phyloP scores from a whole-genome alignment of 176 grass and related monocot species.

The Zoysia pacifica region DNA sequence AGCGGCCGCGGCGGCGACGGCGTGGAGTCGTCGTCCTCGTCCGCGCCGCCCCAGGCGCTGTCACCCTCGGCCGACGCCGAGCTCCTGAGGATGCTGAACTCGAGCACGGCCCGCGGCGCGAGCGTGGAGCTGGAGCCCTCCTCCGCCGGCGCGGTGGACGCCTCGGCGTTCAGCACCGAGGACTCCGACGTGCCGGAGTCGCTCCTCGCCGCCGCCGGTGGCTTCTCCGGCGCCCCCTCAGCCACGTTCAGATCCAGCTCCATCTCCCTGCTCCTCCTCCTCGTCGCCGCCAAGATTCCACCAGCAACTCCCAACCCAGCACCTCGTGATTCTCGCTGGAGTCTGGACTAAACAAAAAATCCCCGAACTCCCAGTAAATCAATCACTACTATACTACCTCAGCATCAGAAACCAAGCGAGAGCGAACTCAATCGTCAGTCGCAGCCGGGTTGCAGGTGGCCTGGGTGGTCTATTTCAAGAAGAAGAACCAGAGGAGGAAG shows the following conservation, averaged over 20 bases:
- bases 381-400: neutral
- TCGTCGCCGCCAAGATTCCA: neutral
- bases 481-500: slow-evolving; percentile 96
- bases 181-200: slow-evolving; percentile 77
- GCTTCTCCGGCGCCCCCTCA: slow-evolving; percentile 44
- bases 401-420: neutral
- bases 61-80: slow-evolving; percentile 42
- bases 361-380: neutral
- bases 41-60: slow-evolving; percentile 34
- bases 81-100: slow-evolving; percentile 67
- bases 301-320: neutral
- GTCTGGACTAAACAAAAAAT: neutral
- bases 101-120: slow-evolving; percentile 38
- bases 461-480: slow-evolving; percentile 48
- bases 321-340: neutral
- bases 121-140: slow-evolving; percentile 76
- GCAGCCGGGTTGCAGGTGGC: neutral
- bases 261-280: slow-evolving; percentile 46
- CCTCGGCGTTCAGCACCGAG: slow-evolving; percentile 79
- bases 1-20: slow-evolving; percentile 35
- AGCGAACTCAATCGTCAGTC: neutral
- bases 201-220: slow-evolving; percentile 34
- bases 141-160: slow-evolving; percentile 50
- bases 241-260: slow-evolving; percentile 89
- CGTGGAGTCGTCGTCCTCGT: slow-evolving; percentile 34